phyloP scores from a whole-genome alignment of 108 stramenopile genomes.

The Thalassiosira profunda region DNA sequence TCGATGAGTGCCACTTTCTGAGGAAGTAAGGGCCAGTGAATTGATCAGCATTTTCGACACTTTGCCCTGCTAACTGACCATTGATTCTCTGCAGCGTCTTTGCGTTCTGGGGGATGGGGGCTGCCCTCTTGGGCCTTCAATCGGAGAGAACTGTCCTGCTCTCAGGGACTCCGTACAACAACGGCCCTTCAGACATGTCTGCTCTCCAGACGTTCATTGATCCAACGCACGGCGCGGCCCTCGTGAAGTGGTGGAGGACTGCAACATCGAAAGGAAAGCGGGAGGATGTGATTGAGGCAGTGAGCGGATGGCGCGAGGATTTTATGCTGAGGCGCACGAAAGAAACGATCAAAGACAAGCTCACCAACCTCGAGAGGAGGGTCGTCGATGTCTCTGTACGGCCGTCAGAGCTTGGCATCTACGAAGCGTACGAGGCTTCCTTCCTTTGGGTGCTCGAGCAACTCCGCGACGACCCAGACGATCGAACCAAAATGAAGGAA shows the following conservation, averaged over 20 bases:
- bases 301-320: conserved; percentile 23
- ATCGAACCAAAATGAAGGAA: conserved; percentile 10
- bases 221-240: conserved; percentile 23
- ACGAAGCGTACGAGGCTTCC: conserved; percentile 31
- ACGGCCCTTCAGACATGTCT: conserved; percentile 30
- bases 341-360: conserved; percentile 10
- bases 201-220: conserved; percentile 49
- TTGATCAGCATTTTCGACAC: too few relatives aligned
- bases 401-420: conserved; percentile 29
- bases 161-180: conserved; percentile 61
- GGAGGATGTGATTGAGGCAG: background rate
- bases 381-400: conserved; percentile 4
- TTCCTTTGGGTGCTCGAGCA: conserved; percentile 30
- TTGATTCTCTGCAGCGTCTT: conserved; percentile 6
- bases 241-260: conserved; percentile 35
- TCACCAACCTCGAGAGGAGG: conserved; percentile 9
- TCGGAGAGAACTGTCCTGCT: conserved; percentile 30
- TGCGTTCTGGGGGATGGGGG: conserved; percentile 49
- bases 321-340: conserved; percentile 33
- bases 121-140: conserved; percentile 36
- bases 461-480: conserved; percentile 15
- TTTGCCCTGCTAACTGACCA: conserved; percentile 1
- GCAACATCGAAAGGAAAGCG: conserved; percentile 2
- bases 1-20: conserved; percentile 49
- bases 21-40: too few relatives aligned